These are phyloP conservation scores for Salix udensis DNA, from an alignment of 345 rosid genomes.

Conservation along the genomic window DNA sequence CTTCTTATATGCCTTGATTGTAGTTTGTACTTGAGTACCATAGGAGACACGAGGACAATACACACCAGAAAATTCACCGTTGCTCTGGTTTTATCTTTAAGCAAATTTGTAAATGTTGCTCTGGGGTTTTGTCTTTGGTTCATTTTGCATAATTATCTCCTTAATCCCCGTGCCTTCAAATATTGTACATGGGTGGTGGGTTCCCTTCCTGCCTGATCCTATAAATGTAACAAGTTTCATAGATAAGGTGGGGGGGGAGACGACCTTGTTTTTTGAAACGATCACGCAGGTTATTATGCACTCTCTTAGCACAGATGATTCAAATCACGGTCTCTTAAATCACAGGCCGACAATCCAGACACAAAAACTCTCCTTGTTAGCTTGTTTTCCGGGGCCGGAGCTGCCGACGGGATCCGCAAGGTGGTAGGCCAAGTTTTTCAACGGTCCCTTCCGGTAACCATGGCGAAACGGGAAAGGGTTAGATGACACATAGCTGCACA, in stretches of 20 bases:
- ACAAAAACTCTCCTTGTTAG: not conserved
- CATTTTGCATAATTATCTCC: not conserved
- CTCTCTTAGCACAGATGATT: conserved; percentile 10
- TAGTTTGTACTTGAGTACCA: not conserved
- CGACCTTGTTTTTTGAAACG: too few relatives aligned
- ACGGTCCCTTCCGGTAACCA: conserved; percentile 75
- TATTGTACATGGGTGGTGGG: too few relatives aligned
- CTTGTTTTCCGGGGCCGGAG: conserved; percentile 86
- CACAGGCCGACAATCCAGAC: not conserved
- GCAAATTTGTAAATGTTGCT: not conserved
- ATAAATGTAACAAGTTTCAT: too few relatives aligned
- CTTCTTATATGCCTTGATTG: not conserved
- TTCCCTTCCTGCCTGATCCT: not conserved
- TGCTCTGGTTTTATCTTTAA: not conserved
- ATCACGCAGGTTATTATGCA: not conserved
- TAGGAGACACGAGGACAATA: not conserved
- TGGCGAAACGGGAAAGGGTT: conserved; percentile 28
- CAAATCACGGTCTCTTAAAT: conserved; percentile 18
- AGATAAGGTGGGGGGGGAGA: not conserved
- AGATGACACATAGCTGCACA: too few relatives aligned
- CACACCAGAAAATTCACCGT: not conserved
- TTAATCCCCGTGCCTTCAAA: not conserved
- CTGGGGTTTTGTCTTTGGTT: too few relatives aligned
- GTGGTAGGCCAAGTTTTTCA: conserved; percentile 81
- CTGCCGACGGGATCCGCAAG: conserved; percentile 80